Evolutionary conservation across 1,139 yeast genomes (phyloP).

Genomic region (Wickerhamomyces sp.): DNA sequence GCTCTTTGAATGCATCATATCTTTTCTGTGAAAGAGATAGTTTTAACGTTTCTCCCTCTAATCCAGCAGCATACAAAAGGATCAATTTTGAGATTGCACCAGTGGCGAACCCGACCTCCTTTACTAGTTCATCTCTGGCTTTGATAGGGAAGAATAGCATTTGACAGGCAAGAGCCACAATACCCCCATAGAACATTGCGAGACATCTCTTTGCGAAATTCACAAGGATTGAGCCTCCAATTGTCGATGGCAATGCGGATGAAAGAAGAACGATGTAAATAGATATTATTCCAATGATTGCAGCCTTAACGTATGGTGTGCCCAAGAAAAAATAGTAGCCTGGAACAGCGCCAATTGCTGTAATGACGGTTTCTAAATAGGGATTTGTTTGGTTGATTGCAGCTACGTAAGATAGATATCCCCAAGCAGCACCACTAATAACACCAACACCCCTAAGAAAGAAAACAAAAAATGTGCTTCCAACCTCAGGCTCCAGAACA

Average conservation of each 20-base stretch:
- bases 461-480: slow-evolving; percentile 44
- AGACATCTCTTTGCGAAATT: slow-evolving; percentile 45
- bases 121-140: slow-evolving; percentile 39
- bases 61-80: slow-evolving; percentile 34
- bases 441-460: slow-evolving; percentile 43
- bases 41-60: slow-evolving; percentile 31
- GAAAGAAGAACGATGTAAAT: slow-evolving; percentile 41
- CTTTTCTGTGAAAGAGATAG: slow-evolving; percentile 25
- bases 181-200: slow-evolving; percentile 46
- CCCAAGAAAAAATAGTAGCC: slow-evolving; percentile 40
- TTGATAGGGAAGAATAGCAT: slow-evolving; percentile 40
- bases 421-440: slow-evolving; percentile 44
- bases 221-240: slow-evolving; percentile 36
- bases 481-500: slow-evolving; percentile 45
- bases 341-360: slow-evolving; percentile 38
- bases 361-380: slow-evolving; percentile 38
- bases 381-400: slow-evolving; percentile 35
- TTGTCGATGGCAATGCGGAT: slow-evolving; percentile 33
- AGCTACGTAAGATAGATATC: slow-evolving; percentile 40
- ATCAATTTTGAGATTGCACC: slow-evolving; percentile 36
- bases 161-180: slow-evolving; percentile 41
- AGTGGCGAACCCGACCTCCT: slow-evolving; percentile 35
- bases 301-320: slow-evolving; percentile 45
- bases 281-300: slow-evolving; percentile 42
- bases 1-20: slow-evolving; percentile 25